These are phyloP conservation scores for Ogataea pilisensis DNA, from an alignment of 805 yeast species.

Conservation along the genomic window DNA sequence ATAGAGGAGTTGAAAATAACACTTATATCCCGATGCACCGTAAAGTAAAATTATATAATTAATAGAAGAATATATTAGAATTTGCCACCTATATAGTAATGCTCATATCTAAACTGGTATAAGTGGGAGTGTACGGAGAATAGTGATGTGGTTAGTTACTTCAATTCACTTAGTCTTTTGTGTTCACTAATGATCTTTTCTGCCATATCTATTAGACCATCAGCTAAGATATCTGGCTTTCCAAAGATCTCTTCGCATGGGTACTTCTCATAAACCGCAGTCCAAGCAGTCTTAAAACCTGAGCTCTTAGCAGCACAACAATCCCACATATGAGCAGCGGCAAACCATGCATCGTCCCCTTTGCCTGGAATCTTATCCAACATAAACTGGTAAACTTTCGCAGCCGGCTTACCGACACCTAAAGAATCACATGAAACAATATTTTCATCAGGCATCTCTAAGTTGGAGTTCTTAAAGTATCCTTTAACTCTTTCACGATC, in stretches of 20 bases:
- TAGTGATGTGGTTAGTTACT: too few relatives aligned
- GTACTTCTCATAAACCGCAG: conserved; percentile 27
- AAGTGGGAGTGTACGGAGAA: too few relatives aligned
- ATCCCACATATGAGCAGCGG: conserved; percentile 34
- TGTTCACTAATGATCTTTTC: conserved; percentile 24
- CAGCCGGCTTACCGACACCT: conserved; percentile 29
- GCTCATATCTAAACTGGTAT: too few relatives aligned
- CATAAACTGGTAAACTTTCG: conserved; percentile 26
- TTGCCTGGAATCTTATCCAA: conserved; percentile 22
- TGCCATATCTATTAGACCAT: conserved; percentile 29
- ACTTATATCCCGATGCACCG: too few relatives aligned
- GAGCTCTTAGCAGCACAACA: conserved; percentile 30
- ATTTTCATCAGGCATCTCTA: conserved; percentile 27
- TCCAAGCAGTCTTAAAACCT: conserved; percentile 31
- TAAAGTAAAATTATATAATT: too few relatives aligned
- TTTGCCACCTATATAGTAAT: too few relatives aligned
- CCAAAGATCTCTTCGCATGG: conserved; percentile 30
- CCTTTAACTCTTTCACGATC: conserved; percentile 26
- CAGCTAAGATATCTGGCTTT: conserved; percentile 27
- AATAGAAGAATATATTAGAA: too few relatives aligned
- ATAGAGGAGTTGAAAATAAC: too few relatives aligned
- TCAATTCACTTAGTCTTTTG: conserved; percentile 4
- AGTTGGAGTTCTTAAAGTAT: conserved; percentile 23
- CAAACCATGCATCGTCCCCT: conserved; percentile 30
- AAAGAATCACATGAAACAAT: conserved; percentile 29